A percentile compares a stretch with the other conserved stretches of the same genome.
Evolutionary conservation across 1,284 basidiomycete genomes (phyloP).

Genomic region (Ganoderma lucidum): DNA sequence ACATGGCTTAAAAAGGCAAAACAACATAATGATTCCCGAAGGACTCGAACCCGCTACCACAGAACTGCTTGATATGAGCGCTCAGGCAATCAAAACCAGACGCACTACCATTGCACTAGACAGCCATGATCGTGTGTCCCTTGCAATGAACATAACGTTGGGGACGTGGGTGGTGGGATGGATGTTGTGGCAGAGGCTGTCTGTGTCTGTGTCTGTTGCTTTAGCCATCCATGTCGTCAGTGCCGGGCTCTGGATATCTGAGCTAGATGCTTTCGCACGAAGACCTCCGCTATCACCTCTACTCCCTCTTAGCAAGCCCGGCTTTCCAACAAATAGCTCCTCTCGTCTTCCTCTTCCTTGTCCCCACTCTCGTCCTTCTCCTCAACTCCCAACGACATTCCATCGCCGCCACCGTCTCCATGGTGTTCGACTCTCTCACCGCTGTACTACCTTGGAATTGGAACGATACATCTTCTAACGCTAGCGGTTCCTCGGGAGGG

Average conservation of each 20-base stretch:
- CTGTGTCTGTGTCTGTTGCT: not conserved
- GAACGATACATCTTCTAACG: conserved; percentile 43
- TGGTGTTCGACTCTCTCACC: conserved; percentile 65
- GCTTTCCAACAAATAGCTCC: conserved; percentile 60
- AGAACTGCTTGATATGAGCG: too few relatives aligned
- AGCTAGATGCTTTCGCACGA: conserved; percentile 45
- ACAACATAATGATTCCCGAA: conserved; percentile 72
- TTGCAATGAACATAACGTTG: too few relatives aligned
- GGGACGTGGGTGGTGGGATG: too few relatives aligned
- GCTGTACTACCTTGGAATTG: conserved; percentile 68
- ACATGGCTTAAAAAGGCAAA: not conserved
- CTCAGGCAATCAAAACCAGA: conserved; percentile 80
- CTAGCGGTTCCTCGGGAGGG: conserved; percentile 44
- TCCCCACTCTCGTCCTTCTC: conserved; percentile 57
- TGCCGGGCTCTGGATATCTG: conserved; percentile 22
- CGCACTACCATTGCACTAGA: conserved; percentile 87
- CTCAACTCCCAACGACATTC: conserved; percentile 45
- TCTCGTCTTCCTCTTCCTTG: conserved; percentile 58
- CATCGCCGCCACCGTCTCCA: conserved; percentile 49
- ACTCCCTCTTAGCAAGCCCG: conserved; percentile 34
- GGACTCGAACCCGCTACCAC: conserved; percentile 81
- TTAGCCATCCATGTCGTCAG: conserved; percentile 31
- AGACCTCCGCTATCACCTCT: conserved; percentile 39
- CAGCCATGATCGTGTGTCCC: conserved; percentile 49
- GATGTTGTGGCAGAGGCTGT: not conserved